A percentile compares a stretch with the other conserved stretches of the same genome.
Conservation (phyloP, 352 stramenopile species). For the Globisporangium irregulare region DNA sequence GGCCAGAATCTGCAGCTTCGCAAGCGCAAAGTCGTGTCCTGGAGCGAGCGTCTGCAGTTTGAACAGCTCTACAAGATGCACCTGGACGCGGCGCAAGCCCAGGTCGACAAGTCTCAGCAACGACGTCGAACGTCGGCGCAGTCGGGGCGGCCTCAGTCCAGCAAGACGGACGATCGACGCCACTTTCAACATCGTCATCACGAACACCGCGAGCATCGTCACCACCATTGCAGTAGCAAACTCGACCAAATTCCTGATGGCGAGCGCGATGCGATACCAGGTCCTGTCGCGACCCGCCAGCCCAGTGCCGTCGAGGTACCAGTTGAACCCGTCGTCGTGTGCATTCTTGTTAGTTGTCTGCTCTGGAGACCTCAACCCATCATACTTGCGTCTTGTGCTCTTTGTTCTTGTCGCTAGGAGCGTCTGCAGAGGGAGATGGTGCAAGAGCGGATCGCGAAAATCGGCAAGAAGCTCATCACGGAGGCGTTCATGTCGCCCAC, state of each 20-base stretch:
- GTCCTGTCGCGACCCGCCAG: neutral
- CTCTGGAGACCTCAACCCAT: neutral
- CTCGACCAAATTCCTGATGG: neutral
- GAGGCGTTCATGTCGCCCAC: conserved; percentile 46
- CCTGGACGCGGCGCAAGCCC: conserved; percentile 26
- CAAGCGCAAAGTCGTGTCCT: conserved; percentile 47
- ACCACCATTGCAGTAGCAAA: conserved; percentile 11
- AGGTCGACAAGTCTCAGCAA: conserved; percentile 1
- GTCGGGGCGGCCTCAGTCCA: neutral
- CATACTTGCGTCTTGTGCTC: neutral
- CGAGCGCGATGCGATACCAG: neutral
- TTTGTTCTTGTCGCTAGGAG: neutral
- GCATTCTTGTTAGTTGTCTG: neutral
- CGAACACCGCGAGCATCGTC: conserved; percentile 16
- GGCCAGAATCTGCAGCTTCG: conserved; percentile 49
- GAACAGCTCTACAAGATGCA: conserved; percentile 52
- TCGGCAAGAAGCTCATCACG: conserved; percentile 66
- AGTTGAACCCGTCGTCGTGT: neutral
- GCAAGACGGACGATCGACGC: conserved; percentile 9
- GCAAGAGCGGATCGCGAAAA: conserved; percentile 59
- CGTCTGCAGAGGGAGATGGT: conserved; percentile 21
- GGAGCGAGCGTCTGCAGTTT: conserved; percentile 47
- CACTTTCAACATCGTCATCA: conserved; percentile 14
- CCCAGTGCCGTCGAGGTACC: conserved; percentile 13
- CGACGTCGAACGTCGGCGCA: conserved; percentile 6